Percentiles rank a stretch among this genome's conserved stretches.
These are phyloP conservation scores for Cladosporium sp. DNA, from an alignment of 2,329 filamentous ascomycete genomes.

Conservation along the genomic window DNA sequence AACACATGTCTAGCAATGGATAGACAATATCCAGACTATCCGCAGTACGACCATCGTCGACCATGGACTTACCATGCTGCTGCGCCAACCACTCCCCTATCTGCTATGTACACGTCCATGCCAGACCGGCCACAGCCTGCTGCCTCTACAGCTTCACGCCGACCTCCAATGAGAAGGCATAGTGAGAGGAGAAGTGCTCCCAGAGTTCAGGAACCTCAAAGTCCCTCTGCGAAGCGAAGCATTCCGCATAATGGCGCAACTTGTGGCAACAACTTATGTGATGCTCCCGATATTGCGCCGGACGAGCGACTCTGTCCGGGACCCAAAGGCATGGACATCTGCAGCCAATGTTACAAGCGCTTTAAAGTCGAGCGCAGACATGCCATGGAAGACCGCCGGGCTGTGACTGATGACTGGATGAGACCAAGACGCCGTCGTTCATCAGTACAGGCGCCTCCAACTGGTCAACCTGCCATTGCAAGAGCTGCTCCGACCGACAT, in stretches of 20 bases:
- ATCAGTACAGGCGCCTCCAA: neutral
- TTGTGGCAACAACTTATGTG: neutral
- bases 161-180: neutral
- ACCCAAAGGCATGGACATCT: constrained; percentile 1
- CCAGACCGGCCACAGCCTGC: constrained; percentile 1
- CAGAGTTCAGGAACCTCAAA: neutral
- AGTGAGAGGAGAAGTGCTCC: constrained; percentile 3
- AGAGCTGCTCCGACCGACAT: neutral
- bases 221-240: neutral
- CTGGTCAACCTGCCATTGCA: too few species aligned
- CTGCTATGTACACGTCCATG: neutral
- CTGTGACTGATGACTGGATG: constrained; percentile 5
- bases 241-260: constrained; percentile 6
- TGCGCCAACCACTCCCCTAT: neutral
- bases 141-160: neutral
- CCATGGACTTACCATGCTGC: constrained; percentile 10
- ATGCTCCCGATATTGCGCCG: neutral
- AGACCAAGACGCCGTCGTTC: neutral
- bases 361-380: constrained; percentile 7
- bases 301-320: constrained; percentile 5
- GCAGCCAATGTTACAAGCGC: constrained; percentile 4
- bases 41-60: constrained; percentile 2
- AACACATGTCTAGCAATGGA: constrained; percentile 8
- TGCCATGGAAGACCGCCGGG: constrained; percentile 9
- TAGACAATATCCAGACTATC: constrained; percentile 11